Base-by-base conservation (phyloP, 495 filamentous ascomycete species). In the Hypoxylon intermedium region DNA sequence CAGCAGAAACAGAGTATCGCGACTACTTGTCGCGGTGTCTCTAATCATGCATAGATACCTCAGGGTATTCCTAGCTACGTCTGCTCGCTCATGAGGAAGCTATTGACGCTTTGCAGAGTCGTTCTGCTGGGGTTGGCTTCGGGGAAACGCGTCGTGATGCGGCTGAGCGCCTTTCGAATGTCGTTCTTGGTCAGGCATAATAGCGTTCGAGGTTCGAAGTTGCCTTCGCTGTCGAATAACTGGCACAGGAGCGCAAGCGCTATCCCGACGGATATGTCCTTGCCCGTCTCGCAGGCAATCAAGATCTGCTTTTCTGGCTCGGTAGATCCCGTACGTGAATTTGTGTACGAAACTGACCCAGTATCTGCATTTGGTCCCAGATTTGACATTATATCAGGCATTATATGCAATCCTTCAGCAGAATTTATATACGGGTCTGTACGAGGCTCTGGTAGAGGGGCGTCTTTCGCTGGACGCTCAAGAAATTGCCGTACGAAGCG, bases 41-140 rank as follows among this genome's bases (percentile, higher is more conserved):
- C n/a, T n/a, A n/a, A n/a, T n/a, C n/a, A n/a, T n/a, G n/a, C n/a
- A n/a, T n/a, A n/a, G n/a, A n/a, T n/a, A n/a, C n/a, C n/a, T n/a
- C n/a, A n/a, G n/a, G n/a, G n/a, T n/a, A n/a, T n/a, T n/a, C n/a
- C n/a, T n/a, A n/a, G n/a, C n/a, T n/a, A n/a, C n/a, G 34, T 37
- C 3, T 15, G 30, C 69, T 71, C 77, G 46, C 77, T 77, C 85
- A 98, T 94, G 40, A 98, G 75, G 61, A 91, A 96, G 33, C 88
- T 87, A 74, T 97, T 96, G 33, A 97, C 86, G 50, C 87, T 88
- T 70, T 96, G 90, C 44, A 98, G 73, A 0, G 91, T 96, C 23
- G 87, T 80, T 34, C 93, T 79, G 57, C 85, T 88, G 0, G 92
- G 92, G 68, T 94, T 95, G 12, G 86, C 86, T 58, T 87, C 86